phyloP scores from a whole-genome alignment of 805 yeast species.

The Candida namnaoensis region DNA sequence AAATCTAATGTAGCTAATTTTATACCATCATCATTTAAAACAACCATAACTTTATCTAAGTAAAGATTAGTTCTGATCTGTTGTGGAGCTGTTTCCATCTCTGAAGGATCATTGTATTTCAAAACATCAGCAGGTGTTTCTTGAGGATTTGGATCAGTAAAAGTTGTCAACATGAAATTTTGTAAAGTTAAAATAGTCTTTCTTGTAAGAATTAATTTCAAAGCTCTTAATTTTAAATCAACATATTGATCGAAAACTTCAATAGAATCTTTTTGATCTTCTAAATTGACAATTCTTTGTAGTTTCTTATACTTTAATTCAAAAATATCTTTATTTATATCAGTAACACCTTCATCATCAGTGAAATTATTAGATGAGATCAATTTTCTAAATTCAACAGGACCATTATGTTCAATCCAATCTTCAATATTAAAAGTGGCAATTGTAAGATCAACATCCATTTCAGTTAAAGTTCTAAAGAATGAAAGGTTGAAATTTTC shows the following conservation, averaged over 20 bases:
- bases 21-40: conserved; percentile 76
- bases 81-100: conserved; percentile 56
- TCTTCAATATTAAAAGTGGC: conserved; percentile 68
- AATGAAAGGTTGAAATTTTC: conserved; percentile 54
- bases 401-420: conserved; percentile 53
- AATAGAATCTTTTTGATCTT: conserved; percentile 34
- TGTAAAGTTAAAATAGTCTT: conserved; percentile 69
- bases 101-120: conserved; percentile 56
- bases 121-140: conserved; percentile 63
- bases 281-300: conserved; percentile 49
- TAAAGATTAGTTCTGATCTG: conserved; percentile 62
- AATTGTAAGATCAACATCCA: conserved; percentile 59
- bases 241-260: conserved; percentile 76
- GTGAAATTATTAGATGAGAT: conserved; percentile 52
- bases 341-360: conserved; percentile 24
- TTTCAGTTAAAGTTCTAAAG: conserved; percentile 46
- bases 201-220: conserved; percentile 67
- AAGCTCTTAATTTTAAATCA: conserved; percentile 65
- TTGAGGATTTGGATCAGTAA: conserved; percentile 72
- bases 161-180: conserved; percentile 78
- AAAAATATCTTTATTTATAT: conserved; percentile 41
- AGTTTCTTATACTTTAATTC: conserved; percentile 47
- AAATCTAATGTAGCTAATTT: conserved; percentile 73
- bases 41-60: conserved; percentile 64
- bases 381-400: conserved; percentile 57